These are phyloP conservation scores for Yarrowia yakushimensis DNA, from an alignment of 805 yeast genomes.

Conservation along the genomic window DNA sequence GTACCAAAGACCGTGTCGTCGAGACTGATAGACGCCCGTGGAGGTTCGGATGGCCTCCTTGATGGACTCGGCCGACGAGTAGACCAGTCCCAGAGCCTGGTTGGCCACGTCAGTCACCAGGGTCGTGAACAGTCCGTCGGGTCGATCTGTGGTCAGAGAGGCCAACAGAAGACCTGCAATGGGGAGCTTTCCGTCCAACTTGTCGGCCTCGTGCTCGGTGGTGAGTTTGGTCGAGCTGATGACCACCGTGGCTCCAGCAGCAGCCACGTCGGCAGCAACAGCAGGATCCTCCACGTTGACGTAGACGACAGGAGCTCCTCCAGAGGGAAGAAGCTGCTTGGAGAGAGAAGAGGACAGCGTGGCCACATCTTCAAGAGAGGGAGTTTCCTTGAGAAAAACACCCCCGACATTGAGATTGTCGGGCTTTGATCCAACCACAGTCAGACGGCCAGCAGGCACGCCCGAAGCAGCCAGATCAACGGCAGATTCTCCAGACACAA, in stretches of 20 bases:
- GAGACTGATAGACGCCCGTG: constrained; percentile 90
- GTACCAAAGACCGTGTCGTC: constrained; percentile 88
- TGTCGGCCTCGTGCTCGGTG: constrained; percentile 8
- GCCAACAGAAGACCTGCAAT: constrained; percentile 48
- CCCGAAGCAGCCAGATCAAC: constrained; percentile 44
- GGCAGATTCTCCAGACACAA: constrained; percentile 40
- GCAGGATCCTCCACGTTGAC: constrained; percentile 29
- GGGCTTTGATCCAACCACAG: constrained; percentile 34
- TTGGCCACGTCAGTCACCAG: constrained; percentile 68
- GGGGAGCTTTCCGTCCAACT: constrained; percentile 33
- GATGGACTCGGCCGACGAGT: constrained; percentile 80
- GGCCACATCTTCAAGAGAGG: constrained; percentile 17
- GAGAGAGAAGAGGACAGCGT: neutral
- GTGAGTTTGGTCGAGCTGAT: constrained; percentile 1
- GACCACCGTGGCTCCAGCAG: constrained; percentile 16
- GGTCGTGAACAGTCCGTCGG: constrained; percentile 82
- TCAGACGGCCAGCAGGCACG: constrained; percentile 51
- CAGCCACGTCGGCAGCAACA: neutral
- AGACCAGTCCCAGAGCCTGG: constrained; percentile 82
- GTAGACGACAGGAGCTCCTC: constrained; percentile 28
- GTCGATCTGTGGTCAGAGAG: constrained; percentile 70
- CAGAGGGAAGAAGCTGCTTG: constrained; percentile 13
- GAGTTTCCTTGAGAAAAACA: constrained; percentile 21
- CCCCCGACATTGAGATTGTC: constrained; percentile 25
- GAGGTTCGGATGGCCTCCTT: constrained; percentile 73